A percentile compares a stretch with the other conserved stretches of the same genome.
Evolutionary conservation across 208 protist species (phyloP).

Genomic region (Endotrypanum monterogeii): DNA sequence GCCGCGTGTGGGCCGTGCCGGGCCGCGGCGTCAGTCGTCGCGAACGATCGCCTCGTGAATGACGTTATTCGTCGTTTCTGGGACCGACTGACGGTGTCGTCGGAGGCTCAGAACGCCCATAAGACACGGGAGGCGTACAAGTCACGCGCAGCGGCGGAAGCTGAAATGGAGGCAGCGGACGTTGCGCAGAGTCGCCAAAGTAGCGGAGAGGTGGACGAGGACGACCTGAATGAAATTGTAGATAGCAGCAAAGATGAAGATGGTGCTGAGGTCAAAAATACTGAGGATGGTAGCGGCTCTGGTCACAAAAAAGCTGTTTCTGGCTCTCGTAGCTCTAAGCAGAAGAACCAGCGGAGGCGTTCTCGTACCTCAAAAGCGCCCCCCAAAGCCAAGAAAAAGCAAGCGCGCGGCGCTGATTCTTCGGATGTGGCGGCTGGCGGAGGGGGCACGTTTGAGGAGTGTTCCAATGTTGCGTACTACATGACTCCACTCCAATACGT

Average conservation of each 20-base stretch:
- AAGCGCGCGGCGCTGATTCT: slow-evolving; percentile 1
- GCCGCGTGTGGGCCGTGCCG: slow-evolving; percentile 24
- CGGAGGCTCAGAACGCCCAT: slow-evolving; percentile 43
- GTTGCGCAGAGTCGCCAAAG: neutral
- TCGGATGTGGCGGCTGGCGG: neutral
- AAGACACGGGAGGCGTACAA: slow-evolving; percentile 24
- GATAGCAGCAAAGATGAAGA: neutral
- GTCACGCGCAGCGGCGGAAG: slow-evolving; percentile 22
- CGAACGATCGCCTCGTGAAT: slow-evolving; percentile 58
- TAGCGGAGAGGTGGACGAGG: slow-evolving; percentile 16
- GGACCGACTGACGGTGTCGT: slow-evolving; percentile 75
- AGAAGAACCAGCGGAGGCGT: neutral
- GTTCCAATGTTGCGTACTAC: slow-evolving; percentile 37
- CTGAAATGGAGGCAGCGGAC: slow-evolving; percentile 9
- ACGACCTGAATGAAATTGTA: slow-evolving; percentile 31
- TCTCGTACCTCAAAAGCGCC: slow-evolving; percentile 3
- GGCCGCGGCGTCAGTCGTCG: slow-evolving; percentile 33
- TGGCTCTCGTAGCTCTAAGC: neutral
- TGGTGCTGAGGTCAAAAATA: neutral
- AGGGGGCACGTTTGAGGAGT: slow-evolving; percentile 11
- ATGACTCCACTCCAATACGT: slow-evolving; percentile 86
- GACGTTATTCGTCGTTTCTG: slow-evolving; percentile 83
- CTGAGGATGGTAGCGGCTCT: neutral
- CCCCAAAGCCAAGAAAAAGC: slow-evolving; percentile 22
- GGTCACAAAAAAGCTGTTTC: neutral